A percentile compares a stretch with the other conserved stretches of the same genome.
Evolutionary conservation across 2,329 filamentous ascomycete genomes (phyloP).

Genomic region (Sporothrix brasiliensis): DNA sequence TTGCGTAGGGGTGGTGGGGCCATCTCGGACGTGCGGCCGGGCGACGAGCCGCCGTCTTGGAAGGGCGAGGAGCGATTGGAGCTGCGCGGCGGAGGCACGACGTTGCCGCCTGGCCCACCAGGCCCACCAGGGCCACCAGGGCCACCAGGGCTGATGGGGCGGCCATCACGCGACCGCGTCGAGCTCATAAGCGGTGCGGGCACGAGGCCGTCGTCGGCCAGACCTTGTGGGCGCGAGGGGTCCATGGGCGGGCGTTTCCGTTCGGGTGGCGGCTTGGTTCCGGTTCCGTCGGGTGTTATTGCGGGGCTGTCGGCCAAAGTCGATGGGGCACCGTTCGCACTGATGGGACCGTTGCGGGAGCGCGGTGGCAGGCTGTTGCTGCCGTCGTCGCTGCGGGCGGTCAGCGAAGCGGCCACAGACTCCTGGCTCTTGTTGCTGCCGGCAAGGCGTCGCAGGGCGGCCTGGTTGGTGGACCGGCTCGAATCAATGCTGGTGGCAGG

Average conservation of each 20-base stretch:
- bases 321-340: constrained; percentile 38
- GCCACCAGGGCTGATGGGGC: not conserved
- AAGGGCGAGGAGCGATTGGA: constrained; percentile 35
- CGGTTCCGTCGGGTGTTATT: constrained; percentile 38
- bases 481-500: constrained; percentile 59
- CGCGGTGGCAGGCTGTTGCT: constrained; percentile 51
- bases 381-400: constrained; percentile 55
- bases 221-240: constrained; percentile 54
- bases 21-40: constrained; percentile 14
- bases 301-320: constrained; percentile 35
- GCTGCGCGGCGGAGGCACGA: constrained; percentile 54
- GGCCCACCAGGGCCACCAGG: not conserved
- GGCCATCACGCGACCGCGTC: constrained; percentile 44
- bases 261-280: constrained; percentile 58
- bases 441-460: constrained; percentile 51
- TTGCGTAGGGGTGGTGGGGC: constrained; percentile 33
- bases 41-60: constrained; percentile 14
- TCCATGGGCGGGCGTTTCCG: constrained; percentile 69
- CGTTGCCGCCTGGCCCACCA: constrained; percentile 35
- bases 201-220: constrained; percentile 56
- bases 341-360: constrained; percentile 52
- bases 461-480: constrained; percentile 47
- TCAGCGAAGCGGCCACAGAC: constrained; percentile 55
- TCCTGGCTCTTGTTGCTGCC: constrained; percentile 61
- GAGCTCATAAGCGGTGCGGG: constrained; percentile 62